Evolutionary conservation across 345 rosid species (phyloP), one percentile per base, ranked within the genome.

Genomic region (Eutrema japonicum): DNA sequence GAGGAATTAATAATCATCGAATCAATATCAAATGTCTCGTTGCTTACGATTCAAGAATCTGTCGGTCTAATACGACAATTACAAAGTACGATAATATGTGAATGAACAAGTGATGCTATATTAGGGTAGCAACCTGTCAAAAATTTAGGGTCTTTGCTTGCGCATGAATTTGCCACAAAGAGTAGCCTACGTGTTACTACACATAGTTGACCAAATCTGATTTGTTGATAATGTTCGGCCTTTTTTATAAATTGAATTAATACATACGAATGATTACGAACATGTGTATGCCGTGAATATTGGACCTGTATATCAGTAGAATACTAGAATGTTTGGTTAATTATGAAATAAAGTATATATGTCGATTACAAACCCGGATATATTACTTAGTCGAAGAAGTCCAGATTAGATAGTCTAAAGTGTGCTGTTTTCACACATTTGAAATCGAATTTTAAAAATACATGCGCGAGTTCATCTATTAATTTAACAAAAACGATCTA

Each of bases 81-180:
- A 64, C 59, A 76, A 70, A 70, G 52, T 37, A 75, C 27, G 26
- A 70, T 12, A 46, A 47, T 62, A 53, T 55, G 65, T 53, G 48
- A 45, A 70, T 8, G 69, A 60, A 41, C 60, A 47, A 37, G 32
- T 60, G 69, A 68, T 70, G 66, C 75, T 70, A 64, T 63, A 37
- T 46, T 69, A 63, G 79, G 70, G 79, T 63, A 54, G 52, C 55
- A 62, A 76, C 71, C 59, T 76, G 79, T 76, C 79, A 46, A 11
- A 46, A 32, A 57, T 13, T 16, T 57, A 57, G 60, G 51, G 75
- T 62, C 73, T 54, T 70, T 70, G 75, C 75, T 70, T 70, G 66
- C 60, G 66, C 71, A 70, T 64, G 71, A 64, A 63, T 55, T 47
- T 64, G 66, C 75, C 75, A 47, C 71, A 63, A 76, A 54, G 59